Evolutionary conservation across 1,284 basidiomycete species (phyloP).

Genomic region (Trametes versicolor): DNA sequence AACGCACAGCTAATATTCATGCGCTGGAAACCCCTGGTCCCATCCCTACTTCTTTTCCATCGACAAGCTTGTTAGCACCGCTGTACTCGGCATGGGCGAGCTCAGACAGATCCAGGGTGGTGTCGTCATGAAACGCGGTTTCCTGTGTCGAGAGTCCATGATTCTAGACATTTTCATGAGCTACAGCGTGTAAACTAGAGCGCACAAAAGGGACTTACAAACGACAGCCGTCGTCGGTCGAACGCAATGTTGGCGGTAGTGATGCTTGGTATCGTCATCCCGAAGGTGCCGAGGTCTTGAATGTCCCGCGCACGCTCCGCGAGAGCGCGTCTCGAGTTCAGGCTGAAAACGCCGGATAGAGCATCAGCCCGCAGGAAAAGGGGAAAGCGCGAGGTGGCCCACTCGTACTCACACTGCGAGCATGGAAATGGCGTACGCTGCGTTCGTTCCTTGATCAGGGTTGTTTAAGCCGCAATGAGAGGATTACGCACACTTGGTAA

Average conservation of each 20-base stretch:
- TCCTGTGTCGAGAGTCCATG: no score
- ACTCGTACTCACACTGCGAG: not conserved
- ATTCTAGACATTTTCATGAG: not conserved
- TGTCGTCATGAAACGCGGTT: no score
- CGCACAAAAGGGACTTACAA: not conserved
- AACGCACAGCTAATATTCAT: no score
- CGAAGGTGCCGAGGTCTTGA: constrained; percentile 1
- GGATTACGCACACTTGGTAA: not conserved
- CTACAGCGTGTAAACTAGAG: no score
- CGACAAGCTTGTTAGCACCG: no score
- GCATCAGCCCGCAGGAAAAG: not conserved
- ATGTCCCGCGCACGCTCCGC: not conserved
- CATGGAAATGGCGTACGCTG: not conserved
- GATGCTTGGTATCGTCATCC: not conserved
- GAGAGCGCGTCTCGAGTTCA: constrained; percentile 4
- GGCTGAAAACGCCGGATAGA: not conserved
- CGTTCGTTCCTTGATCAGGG: not conserved
- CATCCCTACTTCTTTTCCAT: no score
- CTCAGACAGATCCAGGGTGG: no score
- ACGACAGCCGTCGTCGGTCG: not conserved
- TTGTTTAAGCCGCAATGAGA: not conserved
- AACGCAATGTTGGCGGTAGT: not conserved
- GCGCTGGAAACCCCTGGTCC: no score
- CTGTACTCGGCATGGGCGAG: no score
- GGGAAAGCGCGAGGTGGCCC: no score